Evolutionary conservation across 2,329 filamentous ascomycete genomes (phyloP), one percentile per base, ranked within the genome.

Genomic region (Scedosporium aurantiacum): DNA sequence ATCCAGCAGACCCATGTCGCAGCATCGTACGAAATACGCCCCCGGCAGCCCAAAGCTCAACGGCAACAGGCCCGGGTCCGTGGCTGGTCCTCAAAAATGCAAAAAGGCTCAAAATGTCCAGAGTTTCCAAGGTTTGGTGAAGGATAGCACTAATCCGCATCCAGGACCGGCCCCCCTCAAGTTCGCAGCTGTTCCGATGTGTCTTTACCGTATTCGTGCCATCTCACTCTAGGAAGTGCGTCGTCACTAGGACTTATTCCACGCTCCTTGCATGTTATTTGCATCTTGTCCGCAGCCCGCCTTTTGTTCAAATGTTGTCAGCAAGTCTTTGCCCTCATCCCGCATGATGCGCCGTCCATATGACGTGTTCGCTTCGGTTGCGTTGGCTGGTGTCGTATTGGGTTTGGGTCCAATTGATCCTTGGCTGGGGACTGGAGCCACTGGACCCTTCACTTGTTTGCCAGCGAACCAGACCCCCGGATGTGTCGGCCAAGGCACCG

Each of bases 341-440:
- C 64, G 66, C 67, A 68, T 66, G 62, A 40, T 41, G 59, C 37
- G 54, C 28, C 61, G 61, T 63, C 64, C 65, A 58, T 60, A 66
- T 67, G 67, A 68, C 67, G 66, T 67, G 66, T 57, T 40, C 54
- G 54, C 16, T 23, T 21, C 18, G 5, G 23, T 23, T 55, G 21
- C n/a, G 23, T 55, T 55, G 50, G 50, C 50, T 25, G 25, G 21
- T n/a, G 43, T 47, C 18, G 43, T 47, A 47, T 47, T 12, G 18
- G 18, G 43, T 47, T 47, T 21, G 43, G 43, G 43, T 37, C 32
- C 43, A 47, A 47, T 47, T 23, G 16, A 47, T 23, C 43, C 21
- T n/a, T 47, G 43, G 12, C 41, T 23, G 16, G 43, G 37, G 37
- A 41, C 7, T 41, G 16, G 43, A n/a, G n/a, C n/a, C n/a, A 37